A percentile compares a stretch with the other conserved stretches of the same genome.
Evolutionary conservation across 2,329 filamentous ascomycete species (phyloP).

Genomic region (Diaporthe sp.): DNA sequence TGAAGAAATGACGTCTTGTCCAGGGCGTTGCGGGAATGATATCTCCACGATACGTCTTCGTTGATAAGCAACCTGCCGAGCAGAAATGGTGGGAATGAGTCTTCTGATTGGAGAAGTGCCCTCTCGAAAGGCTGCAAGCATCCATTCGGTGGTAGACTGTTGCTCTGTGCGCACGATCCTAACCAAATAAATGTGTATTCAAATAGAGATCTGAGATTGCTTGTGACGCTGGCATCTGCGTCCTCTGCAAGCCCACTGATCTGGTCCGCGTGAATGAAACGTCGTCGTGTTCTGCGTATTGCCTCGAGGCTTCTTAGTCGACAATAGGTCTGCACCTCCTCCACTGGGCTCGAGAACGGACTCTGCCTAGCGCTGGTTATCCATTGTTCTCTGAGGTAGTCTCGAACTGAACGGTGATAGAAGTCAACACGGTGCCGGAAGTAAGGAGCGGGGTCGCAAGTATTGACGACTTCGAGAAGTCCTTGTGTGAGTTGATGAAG

Average conservation of each 20-base stretch:
- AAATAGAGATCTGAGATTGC: not conserved
- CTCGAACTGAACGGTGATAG: conserved; percentile 2
- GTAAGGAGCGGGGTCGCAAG: not conserved
- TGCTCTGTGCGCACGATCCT: not conserved
- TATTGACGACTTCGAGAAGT: conserved; percentile 6
- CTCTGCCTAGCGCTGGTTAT: not conserved
- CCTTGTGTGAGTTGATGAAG: conserved; percentile 19
- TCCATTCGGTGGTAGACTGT: not conserved
- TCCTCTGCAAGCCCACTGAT: not conserved
- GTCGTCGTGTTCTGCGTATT: not conserved
- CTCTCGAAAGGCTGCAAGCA: not conserved
- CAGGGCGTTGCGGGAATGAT: not conserved
- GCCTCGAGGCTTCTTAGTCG: conserved; percentile 14
- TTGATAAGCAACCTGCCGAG: conserved; percentile 1
- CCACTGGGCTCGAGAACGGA: not conserved
- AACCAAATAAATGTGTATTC: conserved; percentile 2
- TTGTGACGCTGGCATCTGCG: not conserved
- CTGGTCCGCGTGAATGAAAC: not conserved
- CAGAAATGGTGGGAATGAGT: not conserved
- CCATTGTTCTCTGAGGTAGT: not conserved
- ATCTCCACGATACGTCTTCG: not conserved
- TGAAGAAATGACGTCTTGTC: not conserved
- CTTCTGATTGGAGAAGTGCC: not conserved
- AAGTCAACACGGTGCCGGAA: not conserved
- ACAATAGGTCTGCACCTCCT: not conserved